phyloP scores from a whole-genome alignment of 768 basidiomycete species.

The Podaxis sp. region DNA sequence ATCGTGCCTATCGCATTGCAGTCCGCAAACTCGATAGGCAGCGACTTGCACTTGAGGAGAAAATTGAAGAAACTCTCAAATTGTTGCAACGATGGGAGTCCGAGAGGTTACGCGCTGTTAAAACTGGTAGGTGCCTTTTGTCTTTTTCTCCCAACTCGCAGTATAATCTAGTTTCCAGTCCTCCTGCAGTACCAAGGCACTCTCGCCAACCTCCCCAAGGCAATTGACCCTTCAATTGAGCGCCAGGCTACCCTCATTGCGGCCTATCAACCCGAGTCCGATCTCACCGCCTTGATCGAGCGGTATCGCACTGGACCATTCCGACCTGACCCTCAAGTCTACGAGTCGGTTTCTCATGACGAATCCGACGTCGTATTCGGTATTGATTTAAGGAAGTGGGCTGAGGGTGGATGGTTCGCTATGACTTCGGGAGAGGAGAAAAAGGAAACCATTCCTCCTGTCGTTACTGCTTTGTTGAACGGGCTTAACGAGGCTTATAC shows the following conservation, averaged over 20 bases:
- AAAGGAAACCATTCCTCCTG: slow-evolving; percentile 69
- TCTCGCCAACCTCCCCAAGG: slow-evolving; percentile 67
- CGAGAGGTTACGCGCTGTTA: slow-evolving; percentile 80
- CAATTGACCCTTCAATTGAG: slow-evolving; percentile 62
- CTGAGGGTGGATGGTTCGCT: slow-evolving; percentile 75
- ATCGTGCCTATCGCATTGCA: slow-evolving; percentile 74
- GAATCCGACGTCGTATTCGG: slow-evolving; percentile 89
- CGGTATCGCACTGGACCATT: slow-evolving; percentile 93
- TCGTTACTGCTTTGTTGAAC: slow-evolving; percentile 64
- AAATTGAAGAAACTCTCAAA: slow-evolving; percentile 81
- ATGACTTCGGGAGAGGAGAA: slow-evolving; percentile 55
- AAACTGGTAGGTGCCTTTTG: slow-evolving; percentile 55
- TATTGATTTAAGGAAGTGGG: slow-evolving; percentile 89
- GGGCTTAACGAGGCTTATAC: slow-evolving; percentile 65
- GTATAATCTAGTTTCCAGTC: slow-evolving; percentile 39
- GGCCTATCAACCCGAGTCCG: slow-evolving; percentile 86
- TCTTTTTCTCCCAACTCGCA: not conserved
- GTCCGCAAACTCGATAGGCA: slow-evolving; percentile 85
- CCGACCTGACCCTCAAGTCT: slow-evolving; percentile 81
- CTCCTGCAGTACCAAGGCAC: slow-evolving; percentile 87
- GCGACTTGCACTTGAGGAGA: slow-evolving; percentile 82
- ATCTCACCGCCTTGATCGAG: slow-evolving; percentile 85
- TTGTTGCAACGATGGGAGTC: slow-evolving; percentile 81
- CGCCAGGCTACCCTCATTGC: slow-evolving; percentile 75
- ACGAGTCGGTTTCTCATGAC: slow-evolving; percentile 81